Percentiles rank a stretch among this genome's conserved stretches.
Evolutionary conservation across 306 rosid species (phyloP).

Genomic region (Cicer arietinum): DNA sequence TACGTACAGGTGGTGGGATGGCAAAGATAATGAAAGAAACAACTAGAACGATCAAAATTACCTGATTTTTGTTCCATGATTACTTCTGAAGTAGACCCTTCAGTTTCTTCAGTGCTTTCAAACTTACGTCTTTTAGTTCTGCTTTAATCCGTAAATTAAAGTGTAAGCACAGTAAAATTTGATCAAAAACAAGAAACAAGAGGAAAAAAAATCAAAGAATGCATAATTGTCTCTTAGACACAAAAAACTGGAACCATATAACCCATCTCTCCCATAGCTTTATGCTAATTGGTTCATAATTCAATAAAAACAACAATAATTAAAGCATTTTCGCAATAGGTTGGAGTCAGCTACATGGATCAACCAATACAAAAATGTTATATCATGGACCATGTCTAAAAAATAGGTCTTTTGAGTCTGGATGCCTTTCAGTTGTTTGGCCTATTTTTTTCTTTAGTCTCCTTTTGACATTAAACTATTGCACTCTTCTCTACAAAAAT

Average conservation of each 20-base stretch:
- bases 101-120: conserved; percentile 54
- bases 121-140: conserved; percentile 66
- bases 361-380: neutral
- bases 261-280: conserved; percentile 4
- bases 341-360: conserved; percentile 1
- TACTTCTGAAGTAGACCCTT: conserved; percentile 53
- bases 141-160: conserved; percentile 44
- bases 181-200: conserved; percentile 34
- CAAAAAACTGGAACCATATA: conserved; percentile 1
- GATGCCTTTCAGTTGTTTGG: neutral
- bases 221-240: conserved; percentile 18
- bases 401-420: neutral
- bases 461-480: neutral
- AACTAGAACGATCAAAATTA: conserved; percentile 43
- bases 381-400: conserved; percentile 7
- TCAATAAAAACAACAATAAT: neutral
- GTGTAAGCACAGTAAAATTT: neutral
- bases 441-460: neutral
- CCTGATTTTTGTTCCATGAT: conserved; percentile 49
- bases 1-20: neutral
- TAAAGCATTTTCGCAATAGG: conserved; percentile 1
- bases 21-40: conserved; percentile 16
- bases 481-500: neutral
- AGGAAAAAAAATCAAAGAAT: conserved; percentile 13
- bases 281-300: conserved; percentile 32